Percentiles rank a stretch among this genome's conserved stretches.
These are phyloP conservation scores for Umbilicus rupestris DNA, from an alignment of 164 flowering plant species.

Conservation along the genomic window DNA sequence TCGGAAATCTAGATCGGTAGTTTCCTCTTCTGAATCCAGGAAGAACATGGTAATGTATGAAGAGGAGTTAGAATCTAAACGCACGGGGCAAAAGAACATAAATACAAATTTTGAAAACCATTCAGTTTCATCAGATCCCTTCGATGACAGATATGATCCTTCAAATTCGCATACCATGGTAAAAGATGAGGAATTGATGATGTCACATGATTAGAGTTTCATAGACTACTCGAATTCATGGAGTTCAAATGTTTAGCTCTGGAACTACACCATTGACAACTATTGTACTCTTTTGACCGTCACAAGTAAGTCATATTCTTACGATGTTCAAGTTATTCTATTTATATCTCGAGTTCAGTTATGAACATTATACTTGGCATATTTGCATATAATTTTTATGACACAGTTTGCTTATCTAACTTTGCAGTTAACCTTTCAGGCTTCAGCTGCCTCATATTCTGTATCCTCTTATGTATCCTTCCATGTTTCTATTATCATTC, in stretches of 20 bases:
- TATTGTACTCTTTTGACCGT: constrained; percentile 2
- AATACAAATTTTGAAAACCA: constrained; percentile 17
- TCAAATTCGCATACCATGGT: constrained; percentile 25
- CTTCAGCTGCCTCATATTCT: constrained; percentile 39
- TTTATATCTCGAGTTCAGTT: neutral
- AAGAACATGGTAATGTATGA: constrained; percentile 16
- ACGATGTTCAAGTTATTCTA: neutral
- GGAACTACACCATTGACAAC: no score
- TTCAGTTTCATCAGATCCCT: constrained; percentile 16
- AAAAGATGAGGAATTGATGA: constrained; percentile 25
- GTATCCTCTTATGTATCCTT: constrained; percentile 96
- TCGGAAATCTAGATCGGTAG: constrained; percentile 15
- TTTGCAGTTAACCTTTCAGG: constrained; percentile 63
- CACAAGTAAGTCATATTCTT: neutral
- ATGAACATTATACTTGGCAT: constrained; percentile 18
- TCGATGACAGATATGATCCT: constrained; percentile 87
- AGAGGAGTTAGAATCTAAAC: constrained; percentile 20
- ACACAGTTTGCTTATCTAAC: constrained; percentile 10
- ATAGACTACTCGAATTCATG: constrained; percentile 3
- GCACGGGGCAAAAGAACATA: constrained; percentile 18
- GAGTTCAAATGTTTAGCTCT: constrained; percentile 1
- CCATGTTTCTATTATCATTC: constrained; percentile 4
- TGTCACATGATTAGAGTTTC: constrained; percentile 15
- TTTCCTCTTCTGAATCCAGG: constrained; percentile 15
- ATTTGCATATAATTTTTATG: constrained; percentile 13